Evolutionary conservation across 371 early-diverging fungal species (phyloP).

Genomic region (Lichtheimia corymbifera): DNA sequence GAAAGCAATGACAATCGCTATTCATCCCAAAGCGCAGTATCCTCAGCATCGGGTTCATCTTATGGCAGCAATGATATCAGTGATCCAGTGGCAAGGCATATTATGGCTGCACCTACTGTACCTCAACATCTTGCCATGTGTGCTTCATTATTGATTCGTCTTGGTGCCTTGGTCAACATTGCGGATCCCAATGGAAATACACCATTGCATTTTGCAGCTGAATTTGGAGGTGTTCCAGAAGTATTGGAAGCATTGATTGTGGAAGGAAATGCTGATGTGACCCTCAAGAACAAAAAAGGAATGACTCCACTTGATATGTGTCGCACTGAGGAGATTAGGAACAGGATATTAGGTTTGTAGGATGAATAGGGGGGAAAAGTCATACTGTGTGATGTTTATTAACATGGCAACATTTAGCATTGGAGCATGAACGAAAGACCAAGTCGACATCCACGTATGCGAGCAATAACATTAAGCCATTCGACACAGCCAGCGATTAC

Average conservation of each 20-base stretch:
- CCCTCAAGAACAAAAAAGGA: conserved; percentile 52
- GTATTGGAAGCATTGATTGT: conserved; percentile 53
- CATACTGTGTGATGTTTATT: not conserved
- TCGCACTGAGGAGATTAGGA: conserved; percentile 34
- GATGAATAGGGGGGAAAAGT: not conserved
- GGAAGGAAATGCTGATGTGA: conserved; percentile 51
- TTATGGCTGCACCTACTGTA: conserved; percentile 20
- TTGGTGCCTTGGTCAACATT: conserved; percentile 63
- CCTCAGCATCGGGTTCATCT: conserved; percentile 11
- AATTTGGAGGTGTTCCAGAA: conserved; percentile 58
- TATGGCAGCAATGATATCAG: conserved; percentile 6
- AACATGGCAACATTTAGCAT: conserved; percentile 7
- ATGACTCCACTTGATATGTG: conserved; percentile 55
- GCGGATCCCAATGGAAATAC: conserved; percentile 67
- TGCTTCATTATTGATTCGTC: conserved; percentile 52
- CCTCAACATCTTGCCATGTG: conserved; percentile 51
- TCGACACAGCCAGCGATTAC: conserved; percentile 45
- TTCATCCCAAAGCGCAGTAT: conserved; percentile 17
- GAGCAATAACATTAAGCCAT: conserved; percentile 35
- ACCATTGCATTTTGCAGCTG: conserved; percentile 70
- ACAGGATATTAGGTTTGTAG: conserved; percentile 19
- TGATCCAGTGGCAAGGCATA: conserved; percentile 5
- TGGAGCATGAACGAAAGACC: conserved; percentile 37
- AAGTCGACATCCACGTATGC: conserved; percentile 25
- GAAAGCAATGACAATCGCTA: conserved; percentile 16